phyloP scores from a whole-genome alignment of 768 basidiomycete species.

The Exsudoporus frostii region DNA sequence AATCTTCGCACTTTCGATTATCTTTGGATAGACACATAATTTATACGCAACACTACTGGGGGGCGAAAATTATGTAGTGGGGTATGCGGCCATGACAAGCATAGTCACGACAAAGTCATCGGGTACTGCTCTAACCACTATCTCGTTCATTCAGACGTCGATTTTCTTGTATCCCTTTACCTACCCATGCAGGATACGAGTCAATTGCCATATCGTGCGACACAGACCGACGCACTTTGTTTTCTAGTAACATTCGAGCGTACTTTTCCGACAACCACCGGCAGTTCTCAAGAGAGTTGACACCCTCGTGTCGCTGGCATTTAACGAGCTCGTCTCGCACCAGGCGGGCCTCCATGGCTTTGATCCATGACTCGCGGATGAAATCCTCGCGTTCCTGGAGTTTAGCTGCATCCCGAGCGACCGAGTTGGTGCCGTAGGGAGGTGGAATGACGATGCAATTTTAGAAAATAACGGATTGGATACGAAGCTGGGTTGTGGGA shows the following conservation, averaged over 20 bases:
- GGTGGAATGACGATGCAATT: not conserved
- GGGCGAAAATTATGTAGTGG: not conserved
- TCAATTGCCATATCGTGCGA: conserved; percentile 1
- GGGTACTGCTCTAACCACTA: not conserved
- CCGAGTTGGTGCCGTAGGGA: not conserved
- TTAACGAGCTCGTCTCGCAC: conserved; percentile 86
- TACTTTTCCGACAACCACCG: conserved; percentile 84
- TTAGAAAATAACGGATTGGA: not conserved
- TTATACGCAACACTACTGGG: conserved; percentile 3
- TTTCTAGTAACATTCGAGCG: conserved; percentile 69
- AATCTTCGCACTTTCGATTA: not conserved
- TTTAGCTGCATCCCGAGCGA: conserved; percentile 42
- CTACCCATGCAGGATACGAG: conserved; percentile 39
- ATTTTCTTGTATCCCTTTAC: conserved; percentile 84
- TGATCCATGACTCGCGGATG: conserved; percentile 91
- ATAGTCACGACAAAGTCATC: not conserved
- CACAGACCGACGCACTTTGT: conserved; percentile 55
- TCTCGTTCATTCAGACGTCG: conserved; percentile 39
- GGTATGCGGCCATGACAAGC: not conserved
- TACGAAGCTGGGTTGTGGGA: not conserved
- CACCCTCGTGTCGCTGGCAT: conserved; percentile 87
- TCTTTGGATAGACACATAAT: conserved; percentile 3
- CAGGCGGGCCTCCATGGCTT: conserved; percentile 88
- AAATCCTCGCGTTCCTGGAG: conserved; percentile 67
- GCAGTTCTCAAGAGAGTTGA: conserved; percentile 89